These are phyloP conservation scores for Ormosia semicastrata DNA, from an alignment of 306 rosid genomes.

Conservation along the genomic window DNA sequence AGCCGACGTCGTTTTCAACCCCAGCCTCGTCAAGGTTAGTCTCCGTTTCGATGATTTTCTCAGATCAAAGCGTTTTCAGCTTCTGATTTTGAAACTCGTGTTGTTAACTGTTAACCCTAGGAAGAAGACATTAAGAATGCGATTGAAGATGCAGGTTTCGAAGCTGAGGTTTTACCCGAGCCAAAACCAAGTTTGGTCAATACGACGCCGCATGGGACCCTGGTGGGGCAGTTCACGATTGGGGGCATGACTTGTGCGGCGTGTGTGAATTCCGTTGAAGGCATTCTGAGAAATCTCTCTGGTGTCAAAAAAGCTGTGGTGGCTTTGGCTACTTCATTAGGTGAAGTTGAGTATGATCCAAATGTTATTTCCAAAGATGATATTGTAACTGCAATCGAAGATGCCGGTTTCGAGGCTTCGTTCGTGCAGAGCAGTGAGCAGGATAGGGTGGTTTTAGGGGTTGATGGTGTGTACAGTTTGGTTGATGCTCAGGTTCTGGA, in stretches of 20 bases:
- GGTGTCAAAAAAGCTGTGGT: constrained; percentile 84
- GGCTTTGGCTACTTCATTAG: constrained; percentile 85
- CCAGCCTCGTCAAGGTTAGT: constrained; percentile 65
- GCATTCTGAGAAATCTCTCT: constrained; percentile 56
- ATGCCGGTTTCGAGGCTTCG: constrained; percentile 82
- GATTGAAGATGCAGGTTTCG: constrained; percentile 92
- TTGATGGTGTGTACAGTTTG: constrained; percentile 51
- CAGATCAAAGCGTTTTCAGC: neutral
- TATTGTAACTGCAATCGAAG: constrained; percentile 77
- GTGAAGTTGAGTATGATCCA: constrained; percentile 87
- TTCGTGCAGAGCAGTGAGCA: constrained; percentile 78
- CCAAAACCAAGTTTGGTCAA: constrained; percentile 47
- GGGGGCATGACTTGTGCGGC: constrained; percentile 99
- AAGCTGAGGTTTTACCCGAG: constrained; percentile 75
- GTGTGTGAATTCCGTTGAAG: constrained; percentile 86
- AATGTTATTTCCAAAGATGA: constrained; percentile 58
- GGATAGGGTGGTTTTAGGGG: constrained; percentile 55
- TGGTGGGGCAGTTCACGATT: constrained; percentile 75
- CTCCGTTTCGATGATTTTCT: neutral
- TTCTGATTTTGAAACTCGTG: constrained; percentile 10
- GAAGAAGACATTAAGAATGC: constrained; percentile 75
- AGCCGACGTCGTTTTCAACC: constrained; percentile 73
- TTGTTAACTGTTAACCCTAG: constrained; percentile 34
- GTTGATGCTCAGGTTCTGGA: constrained; percentile 61
- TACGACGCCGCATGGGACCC: constrained; percentile 45